Conservation (phyloP, 352 stramenopile genomes). For the Phytophthora meadii region DNA sequence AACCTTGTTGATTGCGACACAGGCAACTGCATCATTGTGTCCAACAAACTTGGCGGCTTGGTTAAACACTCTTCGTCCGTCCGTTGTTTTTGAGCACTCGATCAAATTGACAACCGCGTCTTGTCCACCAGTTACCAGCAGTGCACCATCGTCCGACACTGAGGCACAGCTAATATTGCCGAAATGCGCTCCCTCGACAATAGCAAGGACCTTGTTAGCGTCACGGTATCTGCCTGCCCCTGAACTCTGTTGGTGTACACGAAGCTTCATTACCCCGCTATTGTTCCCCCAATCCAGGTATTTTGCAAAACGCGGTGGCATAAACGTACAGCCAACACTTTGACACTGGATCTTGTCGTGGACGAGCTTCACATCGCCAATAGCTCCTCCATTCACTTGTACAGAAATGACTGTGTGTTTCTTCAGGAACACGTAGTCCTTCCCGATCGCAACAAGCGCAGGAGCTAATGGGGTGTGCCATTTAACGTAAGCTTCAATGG, state of each 20-base stretch:
- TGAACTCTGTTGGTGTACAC: constrained; percentile 49
- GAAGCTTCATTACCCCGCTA: constrained; percentile 70
- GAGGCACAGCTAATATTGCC: constrained; percentile 59
- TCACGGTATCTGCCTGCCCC: constrained; percentile 56
- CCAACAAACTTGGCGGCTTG: constrained; percentile 75
- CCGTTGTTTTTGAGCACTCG: constrained; percentile 59
- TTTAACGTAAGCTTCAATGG: constrained; percentile 76
- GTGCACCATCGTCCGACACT: constrained; percentile 63
- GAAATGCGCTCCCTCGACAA: constrained; percentile 74
- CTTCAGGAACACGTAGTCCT: constrained; percentile 81
- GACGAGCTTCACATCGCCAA: constrained; percentile 65
- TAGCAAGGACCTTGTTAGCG: constrained; percentile 65
- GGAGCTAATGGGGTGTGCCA: constrained; percentile 78
- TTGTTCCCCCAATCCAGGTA: constrained; percentile 69
- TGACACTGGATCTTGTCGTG: constrained; percentile 75
- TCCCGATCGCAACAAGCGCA: constrained; percentile 73
- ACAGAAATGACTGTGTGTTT: constrained; percentile 42
- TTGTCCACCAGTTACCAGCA: constrained; percentile 70
- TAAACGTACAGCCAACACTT: constrained; percentile 51
- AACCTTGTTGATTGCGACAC: constrained; percentile 77
- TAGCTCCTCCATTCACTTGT: constrained; percentile 45
- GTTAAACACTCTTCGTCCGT: constrained; percentile 69
- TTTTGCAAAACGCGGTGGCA: constrained; percentile 76
- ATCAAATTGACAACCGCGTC: constrained; percentile 80
- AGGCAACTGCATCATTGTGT: constrained; percentile 64